Conservation (phyloP, 148 eudicot species). For the Talinum fruticosum region DNA sequence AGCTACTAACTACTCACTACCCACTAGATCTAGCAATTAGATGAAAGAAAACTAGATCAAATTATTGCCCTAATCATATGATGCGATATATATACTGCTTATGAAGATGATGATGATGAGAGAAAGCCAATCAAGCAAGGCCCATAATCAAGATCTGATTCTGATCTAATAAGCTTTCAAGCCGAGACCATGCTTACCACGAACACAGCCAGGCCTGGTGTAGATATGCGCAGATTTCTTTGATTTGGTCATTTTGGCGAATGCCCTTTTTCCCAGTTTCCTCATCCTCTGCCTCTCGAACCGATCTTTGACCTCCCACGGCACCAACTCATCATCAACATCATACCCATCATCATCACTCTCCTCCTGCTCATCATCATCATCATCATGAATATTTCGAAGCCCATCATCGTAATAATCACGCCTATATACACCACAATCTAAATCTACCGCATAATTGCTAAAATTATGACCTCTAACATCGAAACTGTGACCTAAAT, state of each 20-base stretch:
- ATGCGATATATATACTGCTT: neutral
- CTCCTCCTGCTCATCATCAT: constrained; percentile 11
- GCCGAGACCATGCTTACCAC: constrained; percentile 55
- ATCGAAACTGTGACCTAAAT: neutral
- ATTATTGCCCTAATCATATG: neutral
- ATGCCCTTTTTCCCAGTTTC: constrained; percentile 66
- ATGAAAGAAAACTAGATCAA: neutral
- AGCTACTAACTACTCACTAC: neutral
- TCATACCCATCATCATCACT: constrained; percentile 35
- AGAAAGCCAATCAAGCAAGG: neutral
- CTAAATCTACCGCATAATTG: neutral
- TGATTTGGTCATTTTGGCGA: constrained; percentile 41
- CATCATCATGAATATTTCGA: neutral
- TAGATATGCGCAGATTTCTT: constrained; percentile 42
- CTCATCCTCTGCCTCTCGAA: constrained; percentile 56
- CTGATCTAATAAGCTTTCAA: constrained; percentile 26
- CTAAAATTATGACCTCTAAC: neutral
- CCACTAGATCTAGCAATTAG: neutral
- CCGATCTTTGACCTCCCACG: constrained; percentile 39
- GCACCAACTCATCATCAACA: constrained; percentile 71
- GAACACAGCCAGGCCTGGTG: constrained; percentile 46
- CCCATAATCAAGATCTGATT: neutral
- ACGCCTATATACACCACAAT: neutral
- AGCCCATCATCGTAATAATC: neutral
- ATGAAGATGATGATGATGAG: no score